A percentile compares a stretch with the other conserved stretches of the same genome.
Conservation (phyloP, 768 basidiomycete genomes). For the Lactarius pseudohatsudake region DNA sequence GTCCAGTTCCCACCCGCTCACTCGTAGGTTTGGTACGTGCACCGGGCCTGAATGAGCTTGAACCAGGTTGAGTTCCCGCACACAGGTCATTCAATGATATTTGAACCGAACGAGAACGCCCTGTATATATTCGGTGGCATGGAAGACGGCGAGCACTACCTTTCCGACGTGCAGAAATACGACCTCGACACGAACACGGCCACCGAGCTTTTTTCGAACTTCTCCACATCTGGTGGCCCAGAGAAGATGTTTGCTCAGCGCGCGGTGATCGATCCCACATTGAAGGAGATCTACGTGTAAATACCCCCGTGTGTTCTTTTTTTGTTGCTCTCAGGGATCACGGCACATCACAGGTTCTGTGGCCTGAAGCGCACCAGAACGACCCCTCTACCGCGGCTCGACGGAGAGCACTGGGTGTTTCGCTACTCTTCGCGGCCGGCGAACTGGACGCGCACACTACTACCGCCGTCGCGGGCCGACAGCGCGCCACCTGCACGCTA, state of each 20-base stretch:
- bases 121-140: slow-evolving; percentile 78
- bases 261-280: slow-evolving; percentile 61
- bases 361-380: slow-evolving; percentile 51
- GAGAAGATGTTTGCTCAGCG: slow-evolving; percentile 74
- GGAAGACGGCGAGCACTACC: slow-evolving; percentile 55
- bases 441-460: slow-evolving; percentile 49
- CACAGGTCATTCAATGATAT: slow-evolving; percentile 78
- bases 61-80: neutral
- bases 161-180: slow-evolving; percentile 77
- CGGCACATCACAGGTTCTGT: slow-evolving; percentile 49
- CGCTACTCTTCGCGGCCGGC: slow-evolving; percentile 60
- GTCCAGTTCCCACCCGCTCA: slow-evolving; percentile 44
- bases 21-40: slow-evolving; percentile 58
- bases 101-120: slow-evolving; percentile 56
- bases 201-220: slow-evolving; percentile 63
- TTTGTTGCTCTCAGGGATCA: neutral
- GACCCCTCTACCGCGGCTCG: slow-evolving; percentile 42
- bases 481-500: slow-evolving; percentile 57
- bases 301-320: slow-evolving; percentile 31
- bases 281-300: slow-evolving; percentile 74
- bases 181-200: slow-evolving; percentile 57
- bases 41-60: neutral
- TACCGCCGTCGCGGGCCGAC: slow-evolving; percentile 1
- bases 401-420: slow-evolving; percentile 67
- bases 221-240: slow-evolving; percentile 60